Evolutionary conservation across 148 eudicot genomes (phyloP).

Genomic region (Silene uniflora): DNA sequence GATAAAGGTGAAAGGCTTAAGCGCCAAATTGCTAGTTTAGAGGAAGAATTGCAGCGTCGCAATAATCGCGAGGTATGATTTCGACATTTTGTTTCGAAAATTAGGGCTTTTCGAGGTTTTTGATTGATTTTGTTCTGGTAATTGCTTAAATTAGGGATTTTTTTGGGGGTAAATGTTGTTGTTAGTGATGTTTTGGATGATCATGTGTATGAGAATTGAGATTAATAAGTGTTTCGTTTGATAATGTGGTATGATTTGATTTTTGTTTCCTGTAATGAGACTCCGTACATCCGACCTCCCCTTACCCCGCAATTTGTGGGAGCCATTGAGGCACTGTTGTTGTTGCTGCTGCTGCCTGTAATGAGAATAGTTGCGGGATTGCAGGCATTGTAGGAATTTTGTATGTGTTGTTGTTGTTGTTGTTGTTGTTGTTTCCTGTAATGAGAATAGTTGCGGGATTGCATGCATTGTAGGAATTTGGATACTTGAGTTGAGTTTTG

Average conservation of each 20-base stretch:
- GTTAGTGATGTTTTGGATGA: not conserved
- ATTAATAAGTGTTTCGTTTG: not conserved
- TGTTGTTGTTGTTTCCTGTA: too few species aligned
- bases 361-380: not conserved
- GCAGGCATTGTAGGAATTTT: not conserved
- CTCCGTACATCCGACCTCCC: too few species aligned
- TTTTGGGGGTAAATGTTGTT: not conserved
- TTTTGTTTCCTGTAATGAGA: too few species aligned
- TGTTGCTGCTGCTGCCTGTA: too few species aligned
- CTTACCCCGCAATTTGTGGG: too few species aligned
- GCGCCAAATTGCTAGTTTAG: not conserved
- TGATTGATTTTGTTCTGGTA: not conserved
- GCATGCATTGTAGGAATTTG: slow-evolving; percentile 1
- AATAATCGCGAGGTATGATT: not conserved
- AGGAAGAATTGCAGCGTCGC: slow-evolving; percentile 32
- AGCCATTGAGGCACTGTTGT: too few species aligned
- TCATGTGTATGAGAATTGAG: not conserved
- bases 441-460: not conserved
- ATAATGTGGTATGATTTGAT: too few species aligned
- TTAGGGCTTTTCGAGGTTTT: not conserved
- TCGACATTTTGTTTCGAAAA: not conserved
- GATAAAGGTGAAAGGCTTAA: slow-evolving; percentile 35
- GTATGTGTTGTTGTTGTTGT: too few species aligned
- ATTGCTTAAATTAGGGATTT: not conserved
- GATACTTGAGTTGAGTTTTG: not conserved